Evolutionary conservation across 1,284 basidiomycete species (phyloP).

Genomic region (Irpex sp.): DNA sequence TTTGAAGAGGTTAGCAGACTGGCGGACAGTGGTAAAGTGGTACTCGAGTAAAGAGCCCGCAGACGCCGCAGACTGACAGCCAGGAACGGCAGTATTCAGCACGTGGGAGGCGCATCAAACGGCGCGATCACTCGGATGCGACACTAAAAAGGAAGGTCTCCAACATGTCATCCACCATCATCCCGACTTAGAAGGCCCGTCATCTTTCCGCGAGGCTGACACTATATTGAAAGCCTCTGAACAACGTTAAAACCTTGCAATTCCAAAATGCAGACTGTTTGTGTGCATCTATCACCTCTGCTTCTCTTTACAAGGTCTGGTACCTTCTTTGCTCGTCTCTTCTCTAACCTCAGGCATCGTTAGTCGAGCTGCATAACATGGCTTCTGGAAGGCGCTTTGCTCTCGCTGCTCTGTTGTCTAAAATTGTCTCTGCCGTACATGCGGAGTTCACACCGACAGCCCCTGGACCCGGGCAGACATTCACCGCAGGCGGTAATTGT

Average conservation of each 20-base stretch:
- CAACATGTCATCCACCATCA: not conserved
- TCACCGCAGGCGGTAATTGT: slow-evolving; percentile 30
- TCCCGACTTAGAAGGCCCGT: not conserved
- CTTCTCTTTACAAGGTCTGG: slow-evolving; percentile 2
- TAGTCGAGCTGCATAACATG: not conserved
- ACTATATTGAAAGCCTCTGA: not conserved
- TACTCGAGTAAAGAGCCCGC: no score
- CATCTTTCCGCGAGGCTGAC: not conserved
- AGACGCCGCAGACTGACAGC: no score
- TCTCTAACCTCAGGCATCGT: not conserved
- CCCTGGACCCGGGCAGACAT: slow-evolving; percentile 35
- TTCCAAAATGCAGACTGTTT: not conserved
- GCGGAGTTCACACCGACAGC: slow-evolving; percentile 33
- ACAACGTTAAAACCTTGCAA: not conserved
- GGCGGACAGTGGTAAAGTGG: no score
- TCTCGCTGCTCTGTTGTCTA: slow-evolving; percentile 6
- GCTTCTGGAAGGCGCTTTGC: slow-evolving; percentile 7
- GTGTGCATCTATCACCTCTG: not conserved
- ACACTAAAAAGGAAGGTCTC: not conserved
- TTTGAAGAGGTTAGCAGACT: no score
- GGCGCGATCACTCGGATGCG: not conserved
- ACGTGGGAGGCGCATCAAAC: slow-evolving; percentile 13
- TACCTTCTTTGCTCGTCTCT: not conserved
- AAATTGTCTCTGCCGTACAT: slow-evolving; percentile 5
- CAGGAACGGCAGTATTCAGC: no score